Evolutionary conservation across 805 yeast genomes (phyloP).

Genomic region (Brettanomyces custersianus): DNA sequence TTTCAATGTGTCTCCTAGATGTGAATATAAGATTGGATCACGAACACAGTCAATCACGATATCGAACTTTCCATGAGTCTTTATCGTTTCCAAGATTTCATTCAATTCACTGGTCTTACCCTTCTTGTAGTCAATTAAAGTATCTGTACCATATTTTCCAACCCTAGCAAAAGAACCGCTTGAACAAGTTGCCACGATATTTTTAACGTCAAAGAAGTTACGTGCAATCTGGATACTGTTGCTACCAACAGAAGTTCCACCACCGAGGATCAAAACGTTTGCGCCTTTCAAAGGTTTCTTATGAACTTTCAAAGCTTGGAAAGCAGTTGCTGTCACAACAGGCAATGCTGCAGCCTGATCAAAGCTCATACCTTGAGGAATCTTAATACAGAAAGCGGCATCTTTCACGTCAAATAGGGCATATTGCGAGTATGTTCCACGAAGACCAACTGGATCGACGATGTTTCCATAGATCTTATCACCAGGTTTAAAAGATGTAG

Average conservation of each 20-base stretch:
- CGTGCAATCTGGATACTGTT: constrained; percentile 49
- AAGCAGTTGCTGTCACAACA: constrained; percentile 58
- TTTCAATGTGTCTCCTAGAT: constrained; percentile 35
- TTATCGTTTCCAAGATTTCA: constrained; percentile 24
- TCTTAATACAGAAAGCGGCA: constrained; percentile 21
- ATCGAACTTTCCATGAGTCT: constrained; percentile 42
- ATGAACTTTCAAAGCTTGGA: constrained; percentile 9
- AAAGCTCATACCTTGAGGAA: constrained; percentile 37
- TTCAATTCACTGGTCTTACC: constrained; percentile 28
- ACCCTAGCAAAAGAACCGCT: constrained; percentile 21
- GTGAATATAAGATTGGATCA: constrained; percentile 16
- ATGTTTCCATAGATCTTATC: constrained; percentile 15
- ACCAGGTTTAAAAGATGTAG: constrained; percentile 11
- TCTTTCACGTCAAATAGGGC: constrained; percentile 27
- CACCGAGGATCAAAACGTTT: constrained; percentile 60
- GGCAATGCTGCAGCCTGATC: constrained; percentile 62
- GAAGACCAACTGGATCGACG: constrained; percentile 3
- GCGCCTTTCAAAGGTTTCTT: constrained; percentile 29
- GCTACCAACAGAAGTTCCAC: constrained; percentile 62
- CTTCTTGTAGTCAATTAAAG: constrained; percentile 47
- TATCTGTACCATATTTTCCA: constrained; percentile 41
- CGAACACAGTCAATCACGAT: constrained; percentile 62
- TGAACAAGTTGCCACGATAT: constrained; percentile 46
- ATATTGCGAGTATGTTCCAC: constrained; percentile 42
- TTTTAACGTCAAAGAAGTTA: constrained; percentile 33